Percentiles rank a stretch among this genome's conserved stretches.
Conservation (phyloP, 139 green algal species). For the Deuterostichococcus epilithicus region DNA sequence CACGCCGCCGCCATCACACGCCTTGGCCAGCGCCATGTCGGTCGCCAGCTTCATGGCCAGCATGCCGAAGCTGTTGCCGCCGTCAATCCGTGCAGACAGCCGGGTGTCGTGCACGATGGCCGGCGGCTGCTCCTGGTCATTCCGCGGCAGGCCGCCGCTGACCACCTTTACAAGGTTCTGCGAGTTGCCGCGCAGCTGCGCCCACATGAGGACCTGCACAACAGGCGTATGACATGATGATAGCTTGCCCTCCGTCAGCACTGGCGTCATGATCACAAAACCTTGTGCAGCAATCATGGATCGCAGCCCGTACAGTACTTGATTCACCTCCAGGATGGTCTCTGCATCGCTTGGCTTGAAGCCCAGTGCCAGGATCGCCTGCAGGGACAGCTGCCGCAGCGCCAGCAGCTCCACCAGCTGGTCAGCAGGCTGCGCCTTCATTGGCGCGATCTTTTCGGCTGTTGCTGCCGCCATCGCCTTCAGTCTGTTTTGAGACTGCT, state of each 20-base stretch:
- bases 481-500: no score
- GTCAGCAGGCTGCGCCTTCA: no score
- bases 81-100: conserved; percentile 61
- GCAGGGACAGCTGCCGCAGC: not conserved
- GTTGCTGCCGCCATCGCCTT: no score
- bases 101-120: conserved; percentile 44
- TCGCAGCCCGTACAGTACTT: no score
- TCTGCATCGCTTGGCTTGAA: not conserved
- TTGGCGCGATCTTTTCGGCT: no score
- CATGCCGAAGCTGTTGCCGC: conserved; percentile 63
- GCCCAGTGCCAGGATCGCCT: not conserved
- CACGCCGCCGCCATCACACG: conserved; percentile 45
- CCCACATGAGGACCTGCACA: conserved; percentile 71
- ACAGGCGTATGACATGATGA: not conserved
- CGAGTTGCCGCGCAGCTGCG: conserved; percentile 77
- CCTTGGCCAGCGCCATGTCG: conserved; percentile 21
- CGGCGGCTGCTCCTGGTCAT: not conserved
- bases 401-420: not conserved
- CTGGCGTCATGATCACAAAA: no score
- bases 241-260: no score
- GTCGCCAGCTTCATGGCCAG: conserved; percentile 43
- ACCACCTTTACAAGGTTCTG: conserved; percentile 81
- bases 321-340: not conserved
- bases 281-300: no score
- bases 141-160: conserved; percentile 50